phyloP scores from a whole-genome alignment of 2,329 filamentous ascomycete genomes.

The Sarocladiaceae sp. region DNA sequence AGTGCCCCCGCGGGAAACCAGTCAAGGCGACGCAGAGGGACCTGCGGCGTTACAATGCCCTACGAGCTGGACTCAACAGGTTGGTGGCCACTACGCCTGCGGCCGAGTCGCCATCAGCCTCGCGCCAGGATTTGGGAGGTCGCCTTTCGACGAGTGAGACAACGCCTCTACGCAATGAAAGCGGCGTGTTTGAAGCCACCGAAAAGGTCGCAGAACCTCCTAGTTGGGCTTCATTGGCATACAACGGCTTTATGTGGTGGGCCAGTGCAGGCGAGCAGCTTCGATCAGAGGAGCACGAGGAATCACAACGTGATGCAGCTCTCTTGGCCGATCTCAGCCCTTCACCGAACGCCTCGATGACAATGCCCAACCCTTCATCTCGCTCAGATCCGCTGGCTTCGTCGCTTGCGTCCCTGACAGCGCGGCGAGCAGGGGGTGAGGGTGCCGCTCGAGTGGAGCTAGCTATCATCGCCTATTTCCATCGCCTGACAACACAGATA shows the following conservation, averaged over 20 bases:
- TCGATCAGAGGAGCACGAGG: constrained; percentile 56
- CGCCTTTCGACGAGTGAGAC: constrained; percentile 20
- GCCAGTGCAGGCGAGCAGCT: constrained; percentile 74
- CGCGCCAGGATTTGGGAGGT: constrained; percentile 21
- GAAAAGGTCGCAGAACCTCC: constrained; percentile 58
- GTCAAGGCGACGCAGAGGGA: constrained; percentile 90
- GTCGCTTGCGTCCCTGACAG: constrained; percentile 41
- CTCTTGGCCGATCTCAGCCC: constrained; percentile 50
- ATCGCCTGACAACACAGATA: constrained; percentile 66
- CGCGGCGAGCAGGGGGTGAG: constrained; percentile 26
- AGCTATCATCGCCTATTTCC: constrained; percentile 76
- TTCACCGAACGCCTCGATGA: constrained; percentile 24
- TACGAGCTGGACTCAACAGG: constrained; percentile 59
- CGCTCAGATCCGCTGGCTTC: constrained; percentile 31
- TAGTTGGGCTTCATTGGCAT: constrained; percentile 71
- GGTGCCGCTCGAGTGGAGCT: constrained; percentile 56
- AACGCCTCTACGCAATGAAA: constrained; percentile 18
- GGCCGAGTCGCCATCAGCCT: constrained; percentile 18
- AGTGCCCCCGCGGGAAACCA: constrained; percentile 57
- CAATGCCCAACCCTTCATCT: constrained; percentile 25
- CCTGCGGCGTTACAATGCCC: constrained; percentile 69
- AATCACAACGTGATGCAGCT: constrained; percentile 48
- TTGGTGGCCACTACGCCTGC: constrained; percentile 24
- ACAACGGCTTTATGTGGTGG: constrained; percentile 87
- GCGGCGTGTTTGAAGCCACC: constrained; percentile 43